These are phyloP conservation scores for Lipomyces oligophaga DNA, from an alignment of 805 yeast species.

Conservation along the genomic window DNA sequence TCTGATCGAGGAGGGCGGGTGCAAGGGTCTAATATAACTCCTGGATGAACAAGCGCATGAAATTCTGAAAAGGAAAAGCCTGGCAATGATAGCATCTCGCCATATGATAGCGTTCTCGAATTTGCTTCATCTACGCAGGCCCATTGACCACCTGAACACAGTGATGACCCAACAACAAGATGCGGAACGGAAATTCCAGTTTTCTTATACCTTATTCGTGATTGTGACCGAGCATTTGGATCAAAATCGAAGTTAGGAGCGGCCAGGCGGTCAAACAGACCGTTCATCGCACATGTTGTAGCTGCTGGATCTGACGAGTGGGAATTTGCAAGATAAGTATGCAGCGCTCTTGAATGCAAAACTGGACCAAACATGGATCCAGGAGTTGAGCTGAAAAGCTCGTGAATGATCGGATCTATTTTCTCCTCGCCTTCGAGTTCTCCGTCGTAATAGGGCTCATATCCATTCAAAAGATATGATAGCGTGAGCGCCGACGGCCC, in stretches of 20 bases:
- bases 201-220: background rate
- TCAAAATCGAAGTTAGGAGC: slow-evolving; percentile 35
- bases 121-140: slow-evolving; percentile 23
- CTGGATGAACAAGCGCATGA: slow-evolving; percentile 13
- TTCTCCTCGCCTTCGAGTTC: slow-evolving; percentile 7
- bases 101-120: slow-evolving; percentile 32
- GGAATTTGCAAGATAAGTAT: slow-evolving; percentile 28
- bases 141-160: slow-evolving; percentile 38
- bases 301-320: slow-evolving; percentile 23
- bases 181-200: slow-evolving; percentile 23
- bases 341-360: slow-evolving; percentile 23
- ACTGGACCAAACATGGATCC: slow-evolving; percentile 11
- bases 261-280: slow-evolving; percentile 33
- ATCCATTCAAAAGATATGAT: slow-evolving; percentile 36
- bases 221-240: slow-evolving; percentile 2
- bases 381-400: background rate
- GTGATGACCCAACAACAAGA: slow-evolving; percentile 31
- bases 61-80: slow-evolving; percentile 33
- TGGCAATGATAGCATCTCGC: slow-evolving; percentile 38
- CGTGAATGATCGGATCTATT: background rate
- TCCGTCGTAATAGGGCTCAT: slow-evolving; percentile 35
- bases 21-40: slow-evolving; percentile 21
- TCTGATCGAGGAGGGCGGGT: slow-evolving; percentile 33
- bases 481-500: slow-evolving; percentile 38
- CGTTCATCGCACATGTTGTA: slow-evolving; percentile 30